These are phyloP conservation scores for Rhynchosporium agropyri DNA, from an alignment of 2,329 filamentous ascomycete species.

Conservation along the genomic window DNA sequence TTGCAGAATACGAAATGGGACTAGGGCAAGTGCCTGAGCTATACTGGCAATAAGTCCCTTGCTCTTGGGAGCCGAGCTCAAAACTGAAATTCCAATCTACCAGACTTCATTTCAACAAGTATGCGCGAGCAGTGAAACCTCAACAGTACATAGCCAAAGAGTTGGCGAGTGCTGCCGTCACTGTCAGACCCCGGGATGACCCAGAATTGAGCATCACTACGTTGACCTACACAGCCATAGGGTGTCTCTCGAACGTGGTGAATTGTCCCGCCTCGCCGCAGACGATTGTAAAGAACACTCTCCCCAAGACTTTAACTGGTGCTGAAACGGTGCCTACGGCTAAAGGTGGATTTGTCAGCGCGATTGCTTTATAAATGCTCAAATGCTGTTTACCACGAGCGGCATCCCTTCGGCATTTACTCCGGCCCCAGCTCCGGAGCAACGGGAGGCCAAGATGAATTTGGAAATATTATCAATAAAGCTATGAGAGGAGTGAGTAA, in stretches of 20 bases:
- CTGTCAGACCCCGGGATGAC: conserved; percentile 31
- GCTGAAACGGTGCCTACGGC: conserved; percentile 46
- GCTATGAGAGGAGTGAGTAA: conserved; percentile 46
- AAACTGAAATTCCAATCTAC: conserved; percentile 53
- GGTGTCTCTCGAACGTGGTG: conserved; percentile 48
- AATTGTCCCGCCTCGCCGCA: conserved; percentile 57
- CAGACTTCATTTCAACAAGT: conserved; percentile 53
- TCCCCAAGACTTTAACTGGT: conserved; percentile 46
- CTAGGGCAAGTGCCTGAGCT: conserved; percentile 58
- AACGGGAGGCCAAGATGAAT: not conserved
- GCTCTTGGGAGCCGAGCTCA: conserved; percentile 54
- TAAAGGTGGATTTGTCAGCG: conserved; percentile 40
- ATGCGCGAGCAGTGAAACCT: conserved; percentile 44
- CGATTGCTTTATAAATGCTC: conserved; percentile 47
- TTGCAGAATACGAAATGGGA: conserved; percentile 53
- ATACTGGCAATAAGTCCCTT: conserved; percentile 48
- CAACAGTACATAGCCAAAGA: conserved; percentile 28
- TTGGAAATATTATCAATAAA: conserved; percentile 31
- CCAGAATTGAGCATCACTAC: conserved; percentile 46
- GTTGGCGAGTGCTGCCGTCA: conserved; percentile 8
- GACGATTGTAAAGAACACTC: conserved; percentile 45
- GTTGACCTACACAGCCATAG: conserved; percentile 49
- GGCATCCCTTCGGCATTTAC: conserved; percentile 51
- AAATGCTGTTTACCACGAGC: conserved; percentile 45
- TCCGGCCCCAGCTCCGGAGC: conserved; percentile 42